Conservation (phyloP, 2,329 filamentous ascomycete species). For the Claviceps sp. region DNA sequence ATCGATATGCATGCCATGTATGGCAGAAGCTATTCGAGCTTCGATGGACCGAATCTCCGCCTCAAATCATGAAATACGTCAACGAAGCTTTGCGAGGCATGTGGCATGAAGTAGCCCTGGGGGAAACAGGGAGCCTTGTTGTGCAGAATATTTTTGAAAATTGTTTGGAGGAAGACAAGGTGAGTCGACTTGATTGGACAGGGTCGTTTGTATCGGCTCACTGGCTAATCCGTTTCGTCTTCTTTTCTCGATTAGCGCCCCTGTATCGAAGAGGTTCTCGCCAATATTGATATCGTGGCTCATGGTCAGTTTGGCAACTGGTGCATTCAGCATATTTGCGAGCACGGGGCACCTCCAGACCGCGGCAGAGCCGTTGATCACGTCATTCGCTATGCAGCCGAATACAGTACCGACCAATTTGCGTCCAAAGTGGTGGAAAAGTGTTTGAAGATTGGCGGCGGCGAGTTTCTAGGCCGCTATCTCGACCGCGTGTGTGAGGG, state of each 20-base stretch:
- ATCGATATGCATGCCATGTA: constrained; percentile 96
- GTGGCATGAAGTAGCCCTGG: constrained; percentile 97
- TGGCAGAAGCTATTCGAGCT: constrained; percentile 99
- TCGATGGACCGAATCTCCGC: constrained; percentile 85
- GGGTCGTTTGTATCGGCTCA: neutral
- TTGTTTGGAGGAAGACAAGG: constrained; percentile 96
- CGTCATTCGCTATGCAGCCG: constrained; percentile 81
- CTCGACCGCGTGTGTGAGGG: constrained; percentile 89
- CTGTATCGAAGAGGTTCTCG: constrained; percentile 91
- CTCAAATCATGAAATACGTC: constrained; percentile 97
- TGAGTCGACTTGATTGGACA: constrained; percentile 21
- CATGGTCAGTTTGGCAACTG: constrained; percentile 98
- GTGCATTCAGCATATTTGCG: constrained; percentile 99
- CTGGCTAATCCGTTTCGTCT: neutral
- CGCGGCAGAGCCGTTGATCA: constrained; percentile 90
- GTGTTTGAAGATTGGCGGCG: constrained; percentile 89
- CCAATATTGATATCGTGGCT: constrained; percentile 89
- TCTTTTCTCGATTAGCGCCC: constrained; percentile 52
- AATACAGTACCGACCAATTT: constrained; percentile 98
- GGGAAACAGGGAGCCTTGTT: constrained; percentile 93
- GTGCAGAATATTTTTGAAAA: constrained; percentile 99
- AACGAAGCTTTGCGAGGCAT: constrained; percentile 90
- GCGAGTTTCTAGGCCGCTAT: constrained; percentile 84
- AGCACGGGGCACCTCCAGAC: constrained; percentile 83
- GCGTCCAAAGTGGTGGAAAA: constrained; percentile 99